Conservation (phyloP, 345 rosid genomes). For the Arabidopsis thaliana region TAIR10.1 NC_003074.8:17011501-17012000, state of each 20-base stretch:
- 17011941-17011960: conserved; percentile 26
- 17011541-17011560: too few species aligned
- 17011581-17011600: neutral
- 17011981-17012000: conserved; percentile 34
- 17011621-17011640: neutral
- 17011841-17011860: conserved; percentile 34
- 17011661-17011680: neutral
- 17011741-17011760: conserved; percentile 14
- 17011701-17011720: conserved; percentile 8
- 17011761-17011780: conserved; percentile 18
- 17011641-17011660: conserved; percentile 30
- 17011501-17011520: too few species aligned
- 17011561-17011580: neutral
- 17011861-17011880: conserved; percentile 27
- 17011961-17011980: conserved; percentile 12
- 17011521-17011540: too few species aligned
- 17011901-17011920: conserved; percentile 24
- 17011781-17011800: conserved; percentile 33
- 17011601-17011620: neutral
- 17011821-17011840: conserved; percentile 13
- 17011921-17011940: conserved; percentile 40
- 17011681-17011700: conserved; percentile 21
- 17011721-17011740: conserved; percentile 23
- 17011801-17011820: conserved; percentile 1
- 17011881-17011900: conserved; percentile 38